Conservation (phyloP, 805 yeast species). For the Cyberlindnera maclurae region DNA sequence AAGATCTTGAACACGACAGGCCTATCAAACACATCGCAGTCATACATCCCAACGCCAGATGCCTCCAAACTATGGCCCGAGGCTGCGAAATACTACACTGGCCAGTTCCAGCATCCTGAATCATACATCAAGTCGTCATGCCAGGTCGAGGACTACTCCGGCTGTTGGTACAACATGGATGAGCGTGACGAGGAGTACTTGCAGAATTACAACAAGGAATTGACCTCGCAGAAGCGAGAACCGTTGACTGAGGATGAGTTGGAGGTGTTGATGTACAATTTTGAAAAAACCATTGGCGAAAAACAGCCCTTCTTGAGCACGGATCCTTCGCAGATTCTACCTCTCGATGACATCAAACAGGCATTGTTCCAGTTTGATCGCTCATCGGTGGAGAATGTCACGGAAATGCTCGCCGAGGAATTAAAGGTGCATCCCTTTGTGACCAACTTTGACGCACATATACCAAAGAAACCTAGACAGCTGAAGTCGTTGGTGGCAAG, state of each 20-base stretch:
- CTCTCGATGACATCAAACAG: slow-evolving; percentile 61
- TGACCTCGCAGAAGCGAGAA: slow-evolving; percentile 8
- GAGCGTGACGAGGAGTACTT: slow-evolving; percentile 76
- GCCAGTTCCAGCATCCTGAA: slow-evolving; percentile 62
- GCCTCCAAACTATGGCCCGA: slow-evolving; percentile 81
- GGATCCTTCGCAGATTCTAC: slow-evolving; percentile 72
- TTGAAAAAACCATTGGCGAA: slow-evolving; percentile 68
- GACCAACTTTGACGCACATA: slow-evolving; percentile 45
- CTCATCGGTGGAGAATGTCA: slow-evolving; percentile 50
- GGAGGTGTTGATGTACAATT: slow-evolving; percentile 65
- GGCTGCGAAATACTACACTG: slow-evolving; percentile 62
- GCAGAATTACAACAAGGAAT: slow-evolving; percentile 31
- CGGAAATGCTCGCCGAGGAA: slow-evolving; percentile 49
- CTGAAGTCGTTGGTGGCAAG: slow-evolving; percentile 40
- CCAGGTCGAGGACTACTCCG: slow-evolving; percentile 91
- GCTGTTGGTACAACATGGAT: slow-evolving; percentile 83
- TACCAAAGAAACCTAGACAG: slow-evolving; percentile 35
- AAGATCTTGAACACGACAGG: slow-evolving; percentile 80
- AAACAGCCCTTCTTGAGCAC: slow-evolving; percentile 83
- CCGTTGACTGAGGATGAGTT: slow-evolving; percentile 75
- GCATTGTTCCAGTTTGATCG: slow-evolving; percentile 37
- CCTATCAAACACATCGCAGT: slow-evolving; percentile 42
- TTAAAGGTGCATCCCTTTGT: slow-evolving; percentile 46
- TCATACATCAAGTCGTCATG: slow-evolving; percentile 85
- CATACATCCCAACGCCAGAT: slow-evolving; percentile 86